Percentiles rank a stretch among this genome's conserved stretches.
Evolutionary conservation across 2,329 filamentous ascomycete species (phyloP).

Genomic region (Rutstroemia sp.): DNA sequence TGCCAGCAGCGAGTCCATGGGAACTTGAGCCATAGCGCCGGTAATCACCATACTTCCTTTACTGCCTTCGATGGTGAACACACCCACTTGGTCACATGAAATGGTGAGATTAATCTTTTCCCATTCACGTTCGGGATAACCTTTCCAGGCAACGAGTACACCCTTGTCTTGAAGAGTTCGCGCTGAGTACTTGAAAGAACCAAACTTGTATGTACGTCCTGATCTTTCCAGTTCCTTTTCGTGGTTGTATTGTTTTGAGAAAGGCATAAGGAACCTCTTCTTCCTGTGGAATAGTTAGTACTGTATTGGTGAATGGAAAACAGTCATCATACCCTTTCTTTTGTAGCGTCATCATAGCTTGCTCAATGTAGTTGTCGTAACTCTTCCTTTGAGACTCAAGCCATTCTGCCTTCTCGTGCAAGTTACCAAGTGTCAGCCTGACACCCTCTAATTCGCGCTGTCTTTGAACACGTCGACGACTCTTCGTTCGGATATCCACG

Average conservation of each 20-base stretch:
- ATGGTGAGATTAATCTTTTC: constrained; percentile 92
- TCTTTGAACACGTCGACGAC: constrained; percentile 82
- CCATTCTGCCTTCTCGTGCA: constrained; percentile 83
- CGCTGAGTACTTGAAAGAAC: constrained; percentile 94
- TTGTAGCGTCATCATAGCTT: constrained; percentile 93
- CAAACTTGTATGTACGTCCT: constrained; percentile 93
- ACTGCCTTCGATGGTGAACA: constrained; percentile 88
- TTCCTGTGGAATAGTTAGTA: constrained; percentile 45
- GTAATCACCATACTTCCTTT: constrained; percentile 93
- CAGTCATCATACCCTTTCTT: constrained; percentile 67
- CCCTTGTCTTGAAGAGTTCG: constrained; percentile 86
- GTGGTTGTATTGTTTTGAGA: constrained; percentile 98
- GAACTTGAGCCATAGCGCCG: constrained; percentile 79
- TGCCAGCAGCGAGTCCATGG: constrained; percentile 88
- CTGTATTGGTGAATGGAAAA: neutral
- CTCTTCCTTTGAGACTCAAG: constrained; percentile 92
- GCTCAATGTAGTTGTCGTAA: constrained; percentile 99
- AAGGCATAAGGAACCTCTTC: constrained; percentile 89
- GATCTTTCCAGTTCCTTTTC: constrained; percentile 89
- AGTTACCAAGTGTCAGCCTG: constrained; percentile 62
- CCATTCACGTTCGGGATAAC: constrained; percentile 76
- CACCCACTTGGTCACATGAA: constrained; percentile 84
- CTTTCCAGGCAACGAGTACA: constrained; percentile 85
- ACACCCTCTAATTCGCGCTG: constrained; percentile 86
- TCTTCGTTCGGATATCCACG: constrained; percentile 94